Conservation (phyloP, 805 yeast genomes). For the Trichomonascus vanleenenianus region DNA sequence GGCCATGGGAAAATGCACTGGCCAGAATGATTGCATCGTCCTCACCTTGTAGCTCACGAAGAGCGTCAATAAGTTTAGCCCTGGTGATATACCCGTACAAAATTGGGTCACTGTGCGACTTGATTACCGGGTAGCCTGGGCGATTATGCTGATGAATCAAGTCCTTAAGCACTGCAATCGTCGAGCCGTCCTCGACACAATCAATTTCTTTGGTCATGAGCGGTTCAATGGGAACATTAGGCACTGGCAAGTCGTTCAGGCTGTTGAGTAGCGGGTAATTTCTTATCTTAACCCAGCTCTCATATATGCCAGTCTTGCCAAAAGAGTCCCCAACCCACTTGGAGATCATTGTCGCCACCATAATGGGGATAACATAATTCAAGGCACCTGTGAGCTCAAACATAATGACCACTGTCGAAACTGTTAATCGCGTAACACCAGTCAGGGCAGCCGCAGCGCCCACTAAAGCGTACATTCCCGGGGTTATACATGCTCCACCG, state of each 20-base stretch:
- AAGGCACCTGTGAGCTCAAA: constrained; percentile 85
- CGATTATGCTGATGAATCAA: constrained; percentile 16
- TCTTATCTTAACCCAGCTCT: constrained; percentile 41
- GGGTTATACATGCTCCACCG: constrained; percentile 56
- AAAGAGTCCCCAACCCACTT: constrained; percentile 64
- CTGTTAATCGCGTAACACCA: constrained; percentile 73
- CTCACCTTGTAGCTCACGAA: constrained; percentile 12
- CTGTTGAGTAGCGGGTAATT: constrained; percentile 38
- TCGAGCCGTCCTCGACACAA: constrained; percentile 27
- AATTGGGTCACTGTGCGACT: constrained; percentile 26
- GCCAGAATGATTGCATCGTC: too few relatives aligned
- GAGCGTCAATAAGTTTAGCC: constrained; percentile 30
- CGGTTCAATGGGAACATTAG: constrained; percentile 30
- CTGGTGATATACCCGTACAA: constrained; percentile 39
- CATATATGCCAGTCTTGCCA: constrained; percentile 53
- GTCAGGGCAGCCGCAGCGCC: constrained; percentile 81
- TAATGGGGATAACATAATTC: constrained; percentile 74
- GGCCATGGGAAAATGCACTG: not conserved
- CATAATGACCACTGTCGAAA: constrained; percentile 70
- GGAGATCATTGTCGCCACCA: constrained; percentile 73
- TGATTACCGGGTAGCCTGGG: constrained; percentile 41
- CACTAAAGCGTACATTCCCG: constrained; percentile 81
- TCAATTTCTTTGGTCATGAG: constrained; percentile 33
- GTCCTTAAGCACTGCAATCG: constrained; percentile 24
- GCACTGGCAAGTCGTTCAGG: constrained; percentile 34